Evolutionary conservation across 106 monocot genomes (phyloP).

Genomic region (Dactylorhiza incarnata): DNA sequence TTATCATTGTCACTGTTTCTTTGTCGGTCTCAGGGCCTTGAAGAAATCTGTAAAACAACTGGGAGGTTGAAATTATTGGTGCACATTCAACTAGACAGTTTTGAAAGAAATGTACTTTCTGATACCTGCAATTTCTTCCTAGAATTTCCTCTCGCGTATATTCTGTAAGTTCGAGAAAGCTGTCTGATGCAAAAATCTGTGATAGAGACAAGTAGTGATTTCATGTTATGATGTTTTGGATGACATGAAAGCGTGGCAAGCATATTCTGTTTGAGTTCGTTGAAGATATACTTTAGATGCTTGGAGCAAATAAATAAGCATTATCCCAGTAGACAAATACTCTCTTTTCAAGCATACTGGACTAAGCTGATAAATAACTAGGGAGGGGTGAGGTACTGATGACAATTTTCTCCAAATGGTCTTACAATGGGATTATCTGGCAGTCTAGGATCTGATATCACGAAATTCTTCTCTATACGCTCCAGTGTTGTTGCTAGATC

Average conservation of each 20-base stretch:
- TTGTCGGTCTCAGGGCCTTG: slow-evolving; percentile 88
- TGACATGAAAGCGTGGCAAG: no score
- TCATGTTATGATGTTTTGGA: no score
- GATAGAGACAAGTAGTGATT: no score
- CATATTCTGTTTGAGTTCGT: no score
- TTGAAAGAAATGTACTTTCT: no score
- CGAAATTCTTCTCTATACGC: slow-evolving; percentile 84
- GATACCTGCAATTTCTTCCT: slow-evolving; percentile 51
- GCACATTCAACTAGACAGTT: no score
- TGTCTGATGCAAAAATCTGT: slow-evolving; percentile 56
- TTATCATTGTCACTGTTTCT: slow-evolving; percentile 56
- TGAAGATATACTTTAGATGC: no score
- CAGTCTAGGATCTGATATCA: slow-evolving; percentile 80
- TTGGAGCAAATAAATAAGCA: no score
- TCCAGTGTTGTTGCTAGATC: slow-evolving; percentile 83
- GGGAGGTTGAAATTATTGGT: background rate
- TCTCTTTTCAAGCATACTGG: no score
- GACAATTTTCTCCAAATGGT: background rate
- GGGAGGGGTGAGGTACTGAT: no score
- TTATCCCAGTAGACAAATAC: no score
- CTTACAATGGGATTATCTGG: slow-evolving; percentile 89
- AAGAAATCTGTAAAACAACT: slow-evolving; percentile 47
- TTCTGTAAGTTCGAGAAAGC: slow-evolving; percentile 47
- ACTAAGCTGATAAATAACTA: no score
- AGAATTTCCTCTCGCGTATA: slow-evolving; percentile 49